Evolutionary conservation across 2,329 filamentous ascomycete genomes (phyloP).

Genomic region (Verticillium nubilum): DNA sequence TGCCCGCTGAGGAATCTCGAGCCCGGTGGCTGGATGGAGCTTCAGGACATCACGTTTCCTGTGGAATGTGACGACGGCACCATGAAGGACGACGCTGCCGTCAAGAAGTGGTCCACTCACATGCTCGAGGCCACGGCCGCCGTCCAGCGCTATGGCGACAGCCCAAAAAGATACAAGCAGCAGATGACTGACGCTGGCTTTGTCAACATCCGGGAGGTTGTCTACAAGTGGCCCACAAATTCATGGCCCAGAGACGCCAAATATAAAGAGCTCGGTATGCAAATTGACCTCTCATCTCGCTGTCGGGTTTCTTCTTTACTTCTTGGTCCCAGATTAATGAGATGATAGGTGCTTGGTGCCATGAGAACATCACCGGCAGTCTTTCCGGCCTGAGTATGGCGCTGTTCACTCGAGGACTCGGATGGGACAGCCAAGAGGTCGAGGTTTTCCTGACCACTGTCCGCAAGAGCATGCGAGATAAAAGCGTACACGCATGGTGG

Average conservation of each 20-base stretch:
- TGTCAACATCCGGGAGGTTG: constrained; percentile 39
- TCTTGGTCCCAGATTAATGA: neutral
- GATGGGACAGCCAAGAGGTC: constrained; percentile 1
- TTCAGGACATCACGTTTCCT: constrained; percentile 10
- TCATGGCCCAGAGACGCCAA: constrained; percentile 44
- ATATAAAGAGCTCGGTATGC: constrained; percentile 39
- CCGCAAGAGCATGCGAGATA: neutral
- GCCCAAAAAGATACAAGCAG: constrained; percentile 25
- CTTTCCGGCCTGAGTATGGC: constrained; percentile 24
- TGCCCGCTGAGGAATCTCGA: constrained; percentile 18
- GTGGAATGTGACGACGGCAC: constrained; percentile 29
- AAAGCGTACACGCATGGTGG: constrained; percentile 1
- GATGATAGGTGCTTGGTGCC: constrained; percentile 26
- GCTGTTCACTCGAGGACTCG: constrained; percentile 3
- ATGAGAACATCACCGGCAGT: constrained; percentile 24
- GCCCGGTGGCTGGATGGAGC: constrained; percentile 36
- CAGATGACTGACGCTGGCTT: constrained; percentile 49
- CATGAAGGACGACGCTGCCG: constrained; percentile 24
- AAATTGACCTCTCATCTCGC: neutral
- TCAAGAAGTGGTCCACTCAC: constrained; percentile 22
- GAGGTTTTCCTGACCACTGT: constrained; percentile 1
- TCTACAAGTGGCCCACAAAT: constrained; percentile 44
- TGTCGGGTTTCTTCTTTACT: neutral
- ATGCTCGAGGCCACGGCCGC: constrained; percentile 25
- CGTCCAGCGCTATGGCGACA: constrained; percentile 30